These are phyloP conservation scores for Arthrobotrys megalospora DNA, from an alignment of 2,329 filamentous ascomycete species.

Conservation along the genomic window DNA sequence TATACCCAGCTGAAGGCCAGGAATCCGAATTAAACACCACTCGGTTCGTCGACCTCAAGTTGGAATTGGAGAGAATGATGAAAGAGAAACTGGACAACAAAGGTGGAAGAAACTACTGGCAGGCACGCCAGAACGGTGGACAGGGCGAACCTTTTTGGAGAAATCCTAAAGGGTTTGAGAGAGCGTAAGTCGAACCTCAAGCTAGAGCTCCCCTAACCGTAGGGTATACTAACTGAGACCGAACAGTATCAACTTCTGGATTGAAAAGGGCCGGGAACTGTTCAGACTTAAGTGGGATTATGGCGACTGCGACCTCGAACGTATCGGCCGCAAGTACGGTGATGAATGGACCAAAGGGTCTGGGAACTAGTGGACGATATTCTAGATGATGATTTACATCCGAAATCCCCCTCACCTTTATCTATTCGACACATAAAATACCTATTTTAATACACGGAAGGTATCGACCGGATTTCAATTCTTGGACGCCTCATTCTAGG, in stretches of 20 bases:
- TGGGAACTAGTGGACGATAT: not conserved
- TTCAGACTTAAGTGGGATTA: conserved; percentile 65
- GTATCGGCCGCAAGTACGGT: conserved; percentile 18
- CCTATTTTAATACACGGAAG: too few relatives aligned
- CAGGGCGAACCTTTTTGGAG: conserved; percentile 73
- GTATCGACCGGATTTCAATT: too few relatives aligned
- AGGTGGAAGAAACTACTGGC: conserved; percentile 71
- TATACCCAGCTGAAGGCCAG: conserved; percentile 62
- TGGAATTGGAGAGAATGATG: conserved; percentile 66
- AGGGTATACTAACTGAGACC: conserved; percentile 4
- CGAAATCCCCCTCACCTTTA: too few relatives aligned
- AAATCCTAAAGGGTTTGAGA: conserved; percentile 66
- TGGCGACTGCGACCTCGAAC: conserved; percentile 57
- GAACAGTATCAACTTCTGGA: conserved; percentile 63
- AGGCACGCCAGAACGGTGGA: conserved; percentile 71
- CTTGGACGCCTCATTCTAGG: not conserved
- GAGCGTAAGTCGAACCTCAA: conserved; percentile 53
- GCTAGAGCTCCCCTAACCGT: not conserved
- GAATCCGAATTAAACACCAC: conserved; percentile 62
- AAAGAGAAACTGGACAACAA: conserved; percentile 62
- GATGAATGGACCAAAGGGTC: conserved; percentile 22
- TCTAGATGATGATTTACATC: too few relatives aligned
- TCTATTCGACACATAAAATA: too few relatives aligned
- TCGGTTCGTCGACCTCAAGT: conserved; percentile 56
- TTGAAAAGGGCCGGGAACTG: conserved; percentile 62